Base-by-base conservation (phyloP, 129 eudicot species). In the Flaveria bidentis region DNA sequence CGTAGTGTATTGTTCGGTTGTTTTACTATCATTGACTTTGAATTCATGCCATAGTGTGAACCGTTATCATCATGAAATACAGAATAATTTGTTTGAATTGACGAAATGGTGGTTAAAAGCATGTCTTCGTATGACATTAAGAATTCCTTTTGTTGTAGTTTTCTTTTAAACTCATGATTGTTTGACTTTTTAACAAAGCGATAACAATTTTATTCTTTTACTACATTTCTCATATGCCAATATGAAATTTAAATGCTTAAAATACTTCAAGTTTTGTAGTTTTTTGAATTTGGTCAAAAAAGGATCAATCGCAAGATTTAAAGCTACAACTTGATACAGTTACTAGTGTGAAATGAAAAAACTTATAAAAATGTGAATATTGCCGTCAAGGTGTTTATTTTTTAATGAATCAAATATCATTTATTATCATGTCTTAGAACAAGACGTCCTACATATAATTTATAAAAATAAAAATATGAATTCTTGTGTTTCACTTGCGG, bases 241-340 rank as follows among this genome's bases (percentile, higher is more conserved):
- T 50, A 14, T 50, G 56, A 50, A 15, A 2, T n/a, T 53, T n/a
- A 53, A 53, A 53, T 4, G 23, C 60, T 53, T 53, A 4, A 56
- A 7, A 18, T 20, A 52, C 10, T 52, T 52, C 22, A 18, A 7
- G 12, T 20, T n/a, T 56, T 62, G 71, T 57, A 46, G 28, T 12
- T 46, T 78, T 78, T 58, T 58, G 71, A 69, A 58, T 57, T 36
- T 28, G 71, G 82, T 78, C 76, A 68, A 77, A 39, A 56, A 57
- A 41, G 50, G 60, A 67, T 53, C 45, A 13, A 66, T 39, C 56
- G 55, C 16, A 67, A 9, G 13, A 51, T 36, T 66, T 53, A 12
- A 68, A 52, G 22, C 17, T 13, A 22, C 80, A 66, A 36, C 17
- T 65, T 50, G 72, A 30, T 75, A n/a, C 5, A 7, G 23, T 44